Evolutionary conservation across 495 filamentous ascomycete species (phyloP).

Genomic region (Clavariopsis aquatica): DNA sequence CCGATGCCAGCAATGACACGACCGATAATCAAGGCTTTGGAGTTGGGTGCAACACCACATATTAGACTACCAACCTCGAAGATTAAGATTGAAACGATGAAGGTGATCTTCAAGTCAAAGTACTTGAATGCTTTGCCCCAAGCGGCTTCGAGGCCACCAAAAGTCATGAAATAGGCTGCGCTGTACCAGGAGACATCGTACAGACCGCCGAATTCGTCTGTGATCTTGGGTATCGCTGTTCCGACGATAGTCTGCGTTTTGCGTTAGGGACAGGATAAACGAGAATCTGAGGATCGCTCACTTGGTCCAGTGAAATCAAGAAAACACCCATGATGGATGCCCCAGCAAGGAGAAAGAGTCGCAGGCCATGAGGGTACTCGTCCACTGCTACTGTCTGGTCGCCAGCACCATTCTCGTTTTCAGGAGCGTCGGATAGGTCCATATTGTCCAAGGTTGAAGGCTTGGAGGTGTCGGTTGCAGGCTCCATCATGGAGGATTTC

Average conservation of each 20-base stretch:
- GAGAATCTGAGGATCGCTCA: background rate
- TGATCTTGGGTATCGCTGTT: conserved; percentile 36
- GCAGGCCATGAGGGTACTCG: conserved; percentile 6
- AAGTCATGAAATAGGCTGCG: conserved; percentile 23
- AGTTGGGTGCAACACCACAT: conserved; percentile 75
- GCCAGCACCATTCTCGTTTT: conserved; percentile 8
- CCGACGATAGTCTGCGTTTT: conserved; percentile 25
- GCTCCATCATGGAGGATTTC: background rate
- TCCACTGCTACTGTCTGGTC: background rate
- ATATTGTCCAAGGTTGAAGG: background rate
- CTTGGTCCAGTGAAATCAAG: conserved; percentile 13
- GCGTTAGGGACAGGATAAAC: background rate
- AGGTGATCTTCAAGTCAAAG: conserved; percentile 68
- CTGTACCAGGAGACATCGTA: conserved; percentile 33
- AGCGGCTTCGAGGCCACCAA: conserved; percentile 62
- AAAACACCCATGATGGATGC: conserved; percentile 1
- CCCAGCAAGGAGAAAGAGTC: background rate
- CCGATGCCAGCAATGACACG: conserved; percentile 85
- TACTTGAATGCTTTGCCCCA: conserved; percentile 80
- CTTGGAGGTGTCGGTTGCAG: background rate
- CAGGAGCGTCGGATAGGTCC: background rate
- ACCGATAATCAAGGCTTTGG: conserved; percentile 74
- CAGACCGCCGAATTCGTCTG: conserved; percentile 30
- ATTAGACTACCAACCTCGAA: conserved; percentile 82
- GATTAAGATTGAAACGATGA: conserved; percentile 66